A percentile compares a stretch with the other conserved stretches of the same genome.
These are phyloP conservation scores for Laguncularia racemosa DNA, from an alignment of 345 rosid species.

Conservation along the genomic window DNA sequence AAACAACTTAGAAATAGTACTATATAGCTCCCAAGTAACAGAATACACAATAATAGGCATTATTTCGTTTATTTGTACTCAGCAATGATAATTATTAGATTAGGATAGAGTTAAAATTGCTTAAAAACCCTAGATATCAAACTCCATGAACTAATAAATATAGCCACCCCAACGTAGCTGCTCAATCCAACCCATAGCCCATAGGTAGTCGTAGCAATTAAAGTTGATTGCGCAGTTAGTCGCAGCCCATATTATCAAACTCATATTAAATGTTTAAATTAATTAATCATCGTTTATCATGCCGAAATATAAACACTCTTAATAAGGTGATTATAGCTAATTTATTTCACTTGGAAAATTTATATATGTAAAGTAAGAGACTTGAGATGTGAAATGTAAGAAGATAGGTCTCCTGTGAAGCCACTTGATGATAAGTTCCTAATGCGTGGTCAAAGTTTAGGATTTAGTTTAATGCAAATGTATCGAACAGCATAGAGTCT, in stretches of 20 bases:
- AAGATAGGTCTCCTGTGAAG: constrained; percentile 22
- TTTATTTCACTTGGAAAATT: neutral
- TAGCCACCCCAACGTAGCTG: too few relatives aligned
- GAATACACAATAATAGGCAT: too few relatives aligned
- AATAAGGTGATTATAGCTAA: neutral
- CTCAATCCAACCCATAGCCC: too few relatives aligned
- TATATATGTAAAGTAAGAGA: neutral
- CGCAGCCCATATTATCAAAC: neutral
- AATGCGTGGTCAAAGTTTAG: neutral
- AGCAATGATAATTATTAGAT: too few relatives aligned
- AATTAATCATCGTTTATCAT: neutral
- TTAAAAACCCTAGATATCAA: too few relatives aligned
- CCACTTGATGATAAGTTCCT: constrained; percentile 26
- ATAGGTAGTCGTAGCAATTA: too few relatives aligned
- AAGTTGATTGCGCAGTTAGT: too few relatives aligned
- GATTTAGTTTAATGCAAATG: neutral
- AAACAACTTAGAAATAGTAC: too few relatives aligned
- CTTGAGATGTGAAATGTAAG: constrained; percentile 17
- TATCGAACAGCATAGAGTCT: neutral
- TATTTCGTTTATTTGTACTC: too few relatives aligned
- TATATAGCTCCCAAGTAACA: too few relatives aligned
- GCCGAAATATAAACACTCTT: neutral
- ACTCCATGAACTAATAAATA: too few relatives aligned
- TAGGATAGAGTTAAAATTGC: too few relatives aligned
- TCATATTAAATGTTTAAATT: neutral